Evolutionary conservation across 176 grass and related monocot genomes (phyloP).

Genomic region (Phyllostachys edulis): DNA sequence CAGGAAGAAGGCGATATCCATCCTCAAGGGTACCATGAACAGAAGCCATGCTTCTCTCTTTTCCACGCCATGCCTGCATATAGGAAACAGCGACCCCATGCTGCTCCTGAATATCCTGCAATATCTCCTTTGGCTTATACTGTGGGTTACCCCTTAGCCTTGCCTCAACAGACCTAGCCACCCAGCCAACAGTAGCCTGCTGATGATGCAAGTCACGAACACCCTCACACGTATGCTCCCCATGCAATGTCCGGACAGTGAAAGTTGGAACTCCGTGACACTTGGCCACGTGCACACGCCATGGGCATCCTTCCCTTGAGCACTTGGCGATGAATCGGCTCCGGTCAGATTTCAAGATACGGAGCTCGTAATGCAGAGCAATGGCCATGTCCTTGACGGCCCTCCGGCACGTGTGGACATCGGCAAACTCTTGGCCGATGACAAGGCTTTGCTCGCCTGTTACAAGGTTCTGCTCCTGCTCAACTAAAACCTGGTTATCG

Average conservation of each 20-base stretch:
- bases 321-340: constrained; percentile 94
- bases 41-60: constrained; percentile 93
- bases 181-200: constrained; percentile 93
- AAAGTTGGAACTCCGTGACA: constrained; percentile 70
- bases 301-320: constrained; percentile 75
- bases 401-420: constrained; percentile 76
- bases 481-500: constrained; percentile 33
- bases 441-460: constrained; percentile 41
- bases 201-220: constrained; percentile 85
- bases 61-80: constrained; percentile 98
- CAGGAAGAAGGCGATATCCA: constrained; percentile 83
- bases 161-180: constrained; percentile 86
- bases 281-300: constrained; percentile 90
- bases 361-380: constrained; percentile 86
- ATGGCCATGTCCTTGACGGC: constrained; percentile 91
- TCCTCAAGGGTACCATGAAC: constrained; percentile 97
- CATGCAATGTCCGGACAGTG: constrained; percentile 79
- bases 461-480: constrained; percentile 52
- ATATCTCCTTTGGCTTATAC: constrained; percentile 95
- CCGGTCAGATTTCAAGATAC: constrained; percentile 87
- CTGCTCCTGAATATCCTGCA: constrained; percentile 91
- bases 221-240: constrained; percentile 82
- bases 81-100: constrained; percentile 95
- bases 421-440: constrained; percentile 85
- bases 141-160: constrained; percentile 86